Evolutionary conservation across 2,329 filamentous ascomycete genomes (phyloP).

Genomic region (Arthroderma sp.): DNA sequence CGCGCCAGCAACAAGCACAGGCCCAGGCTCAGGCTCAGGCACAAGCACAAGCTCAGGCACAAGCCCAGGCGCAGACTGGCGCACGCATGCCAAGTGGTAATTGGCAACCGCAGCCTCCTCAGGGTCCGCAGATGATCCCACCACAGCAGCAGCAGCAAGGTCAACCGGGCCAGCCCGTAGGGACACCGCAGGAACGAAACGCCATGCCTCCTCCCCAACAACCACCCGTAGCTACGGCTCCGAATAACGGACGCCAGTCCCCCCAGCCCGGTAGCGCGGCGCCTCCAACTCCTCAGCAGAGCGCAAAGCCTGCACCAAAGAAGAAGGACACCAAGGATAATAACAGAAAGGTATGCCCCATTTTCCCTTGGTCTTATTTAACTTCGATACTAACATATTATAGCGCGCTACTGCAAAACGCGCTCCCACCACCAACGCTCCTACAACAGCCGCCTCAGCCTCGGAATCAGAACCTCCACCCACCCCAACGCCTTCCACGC

Average conservation of each 20-base stretch:
- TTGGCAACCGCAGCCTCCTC: conserved; percentile 28
- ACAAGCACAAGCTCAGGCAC: background rate
- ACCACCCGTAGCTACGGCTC: conserved; percentile 27
- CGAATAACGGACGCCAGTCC: conserved; percentile 33
- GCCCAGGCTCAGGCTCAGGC: conserved; percentile 10
- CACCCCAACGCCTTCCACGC: conserved; percentile 39
- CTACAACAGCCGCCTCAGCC: conserved; percentile 32
- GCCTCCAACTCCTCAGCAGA: conserved; percentile 50
- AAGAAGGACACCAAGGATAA: conserved; percentile 47
- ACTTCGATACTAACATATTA: conserved; percentile 17
- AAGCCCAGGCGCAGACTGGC: conserved; percentile 9
- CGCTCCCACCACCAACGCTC: conserved; percentile 25
- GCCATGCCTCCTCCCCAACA: conserved; percentile 41
- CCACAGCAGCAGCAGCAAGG: conserved; percentile 20
- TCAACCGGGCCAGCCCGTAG: conserved; percentile 36
- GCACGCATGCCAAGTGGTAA: conserved; percentile 30
- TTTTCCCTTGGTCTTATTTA: conserved; percentile 8
- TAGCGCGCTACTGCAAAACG: conserved; percentile 37
- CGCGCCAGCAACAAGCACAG: conserved; percentile 23
- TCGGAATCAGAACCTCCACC: conserved; percentile 38
- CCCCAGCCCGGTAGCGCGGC: conserved; percentile 37
- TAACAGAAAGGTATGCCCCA: conserved; percentile 36
- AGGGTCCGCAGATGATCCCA: conserved; percentile 37
- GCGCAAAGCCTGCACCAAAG: conserved; percentile 47
- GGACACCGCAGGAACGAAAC: conserved; percentile 47